Base-by-base conservation (phyloP, 305 asterid species). In the Lippia alba region DNA sequence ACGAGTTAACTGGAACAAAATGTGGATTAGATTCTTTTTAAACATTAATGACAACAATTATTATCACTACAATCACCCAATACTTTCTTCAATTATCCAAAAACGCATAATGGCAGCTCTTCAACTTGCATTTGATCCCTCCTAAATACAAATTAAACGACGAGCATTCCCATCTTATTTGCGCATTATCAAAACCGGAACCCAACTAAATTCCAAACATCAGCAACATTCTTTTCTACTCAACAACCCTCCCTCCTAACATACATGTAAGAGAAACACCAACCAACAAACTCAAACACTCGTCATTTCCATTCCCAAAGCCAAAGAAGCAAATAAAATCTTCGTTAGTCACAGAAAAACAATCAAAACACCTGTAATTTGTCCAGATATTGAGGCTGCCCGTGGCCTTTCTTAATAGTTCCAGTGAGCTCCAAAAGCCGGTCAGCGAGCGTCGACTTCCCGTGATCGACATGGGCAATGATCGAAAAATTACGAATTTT, bases 381-480 rank as follows among this genome's bases (percentile, higher is more conserved):
- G 82, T 94, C 97, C 24, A 94, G 86, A 78, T 94, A 94, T 85
- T 94, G 99, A 59, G 99, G 97, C 73, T 94, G 99, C 41, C 97
- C 99, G 39, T 84, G 97, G 49, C 97, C 99, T 84, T 88, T 94
- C 83, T 79, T 81, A 76, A 94, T 94, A 50, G 99, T 94, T 32
- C 89, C 97, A 4, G 99, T 94, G 49, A 94, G 92, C 89, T 94
- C 99, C 90, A 94, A 78, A 73, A 94, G 97, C 61, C 99, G 83
- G 80, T 94, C 99, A 75, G 99, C 99, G 30, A 94, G 86, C 8
- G 99, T 94, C 20, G 99, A 94, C 78, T 94, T 94, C 2, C 99
- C 99, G 58, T 94, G 99, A 79, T 91, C 99, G 59, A 94, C 96
- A 69, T 94, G 99, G 14, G 99, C 99, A 76, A 94, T 94, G 32